Conservation (phyloP, 192 early-diverging fungal genomes). For the Borealophlyctis nickersoniae region DNA sequence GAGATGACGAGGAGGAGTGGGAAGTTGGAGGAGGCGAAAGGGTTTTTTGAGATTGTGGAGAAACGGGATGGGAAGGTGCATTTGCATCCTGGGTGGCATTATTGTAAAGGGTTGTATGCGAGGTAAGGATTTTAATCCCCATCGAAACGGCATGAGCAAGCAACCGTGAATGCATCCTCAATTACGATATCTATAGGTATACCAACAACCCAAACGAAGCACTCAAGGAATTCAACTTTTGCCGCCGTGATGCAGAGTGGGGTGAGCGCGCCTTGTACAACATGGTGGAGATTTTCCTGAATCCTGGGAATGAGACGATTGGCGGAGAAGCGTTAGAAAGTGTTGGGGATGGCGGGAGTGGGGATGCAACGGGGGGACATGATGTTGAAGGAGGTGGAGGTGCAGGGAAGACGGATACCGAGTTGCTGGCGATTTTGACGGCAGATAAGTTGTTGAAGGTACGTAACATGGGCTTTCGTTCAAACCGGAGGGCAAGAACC, state of each 20-base stretch:
- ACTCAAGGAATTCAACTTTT: conserved; percentile 49
- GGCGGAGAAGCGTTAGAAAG: conserved; percentile 52
- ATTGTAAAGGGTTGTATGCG: conserved; percentile 49
- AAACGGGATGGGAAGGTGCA: conserved; percentile 30
- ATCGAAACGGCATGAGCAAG: too few species aligned
- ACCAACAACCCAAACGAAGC: conserved; percentile 48
- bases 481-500: too few species aligned
- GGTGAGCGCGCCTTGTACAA: conserved; percentile 41
- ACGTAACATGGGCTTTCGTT: neutral
- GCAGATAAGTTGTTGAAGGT: conserved; percentile 57
- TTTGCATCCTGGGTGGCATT: conserved; percentile 48
- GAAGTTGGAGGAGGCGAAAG: conserved; percentile 39
- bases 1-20: conserved; percentile 44
- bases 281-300: conserved; percentile 58
- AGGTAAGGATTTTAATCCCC: conserved; percentile 16
- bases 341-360: conserved; percentile 1
- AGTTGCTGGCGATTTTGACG: conserved; percentile 46
- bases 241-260: conserved; percentile 44
- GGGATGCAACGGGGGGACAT: conserved; percentile 5
- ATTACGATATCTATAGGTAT: conserved; percentile 27
- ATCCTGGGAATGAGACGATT: conserved; percentile 53
- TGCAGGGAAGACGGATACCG: conserved; percentile 33
- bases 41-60: conserved; percentile 36
- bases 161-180: neutral
- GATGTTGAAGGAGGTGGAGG: neutral